Evolutionary conservation across 371 early-diverging fungal species (phyloP), one percentile per base, ranked within the genome.

Genomic region (Dinochytrium kinnereticum): DNA sequence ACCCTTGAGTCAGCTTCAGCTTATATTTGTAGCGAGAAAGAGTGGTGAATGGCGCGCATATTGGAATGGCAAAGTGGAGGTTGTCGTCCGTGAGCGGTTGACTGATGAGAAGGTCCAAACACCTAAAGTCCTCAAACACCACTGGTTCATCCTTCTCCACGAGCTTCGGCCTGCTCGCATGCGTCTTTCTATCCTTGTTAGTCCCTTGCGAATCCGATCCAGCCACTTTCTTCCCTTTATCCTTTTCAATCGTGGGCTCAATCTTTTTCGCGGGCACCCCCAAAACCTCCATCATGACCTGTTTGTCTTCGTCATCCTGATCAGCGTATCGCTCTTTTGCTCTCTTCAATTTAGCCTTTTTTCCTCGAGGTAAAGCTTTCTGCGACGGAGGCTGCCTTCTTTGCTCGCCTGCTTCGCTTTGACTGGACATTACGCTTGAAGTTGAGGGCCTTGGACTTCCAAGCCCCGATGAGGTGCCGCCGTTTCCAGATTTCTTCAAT

Each of bases 1-100:
- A 75, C n/a, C 99, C 99, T 1, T 99, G 99, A 0, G 91, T 86
- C 51, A 99, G 82, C 81, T 98, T 98, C 33, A 96, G 94, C 81
- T 94, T 95, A 84, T 95, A 99, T 82, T 96, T 97, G 89, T 92
- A 97, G 68, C 91, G 90, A 31, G 91, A 90, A 21, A 99, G 81
- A 0, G 94, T 87, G 2, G 82, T 77, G 82, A 96, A 99, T 0
- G 99, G 99, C 1, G 98, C 99, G 77, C 96, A 94, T 1, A 99
- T 94, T 0, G 99, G 96, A 26, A 99, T 86, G n/a, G 96, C 95
- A 82, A 90, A 93, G 65, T 90, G 87, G 21, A 97, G 73, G 40
- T 88, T 90, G 82, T 98, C 98, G n/a, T 90, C 90, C 0, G 89
- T 84, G 51, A 88, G 73, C 2, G 95, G 97, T 39, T 86, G 83